Conservation (phyloP, 345 rosid genomes). For the Lepidium sativum region DNA sequence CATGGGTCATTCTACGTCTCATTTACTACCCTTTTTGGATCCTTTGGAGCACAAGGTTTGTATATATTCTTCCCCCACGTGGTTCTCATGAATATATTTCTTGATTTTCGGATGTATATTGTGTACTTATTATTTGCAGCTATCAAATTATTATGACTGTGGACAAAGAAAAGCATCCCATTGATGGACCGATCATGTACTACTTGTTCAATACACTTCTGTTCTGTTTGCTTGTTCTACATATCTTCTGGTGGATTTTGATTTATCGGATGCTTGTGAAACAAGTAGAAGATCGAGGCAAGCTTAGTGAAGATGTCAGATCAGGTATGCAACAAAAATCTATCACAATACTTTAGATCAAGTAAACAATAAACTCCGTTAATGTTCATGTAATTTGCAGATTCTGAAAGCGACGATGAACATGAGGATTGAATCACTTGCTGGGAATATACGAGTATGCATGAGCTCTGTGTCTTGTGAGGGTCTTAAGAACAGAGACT, state of each 20-base stretch:
- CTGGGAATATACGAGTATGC: not conserved
- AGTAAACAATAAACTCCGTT: not conserved
- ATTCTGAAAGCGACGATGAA: slow-evolving; percentile 76
- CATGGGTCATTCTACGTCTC: slow-evolving; percentile 86
- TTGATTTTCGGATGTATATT: not conserved
- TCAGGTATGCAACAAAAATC: slow-evolving; percentile 46
- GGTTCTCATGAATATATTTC: slow-evolving; percentile 1
- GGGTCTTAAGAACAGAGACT: not conserved
- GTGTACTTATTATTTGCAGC: slow-evolving; percentile 33
- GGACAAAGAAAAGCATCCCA: slow-evolving; percentile 55
- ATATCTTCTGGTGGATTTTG: slow-evolving; percentile 93
- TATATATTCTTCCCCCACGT: slow-evolving; percentile 1
- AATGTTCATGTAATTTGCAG: slow-evolving; percentile 34
- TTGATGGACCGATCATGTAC: slow-evolving; percentile 68
- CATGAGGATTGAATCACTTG: slow-evolving; percentile 54
- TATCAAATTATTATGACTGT: slow-evolving; percentile 64
- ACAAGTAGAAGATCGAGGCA: slow-evolving; percentile 76
- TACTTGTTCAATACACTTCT: slow-evolving; percentile 78
- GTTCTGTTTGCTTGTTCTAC: slow-evolving; percentile 63
- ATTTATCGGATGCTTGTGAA: slow-evolving; percentile 68
- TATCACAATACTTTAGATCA: not conserved
- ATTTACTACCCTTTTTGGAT: slow-evolving; percentile 94
- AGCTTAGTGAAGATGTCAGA: slow-evolving; percentile 80
- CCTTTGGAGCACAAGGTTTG: slow-evolving; percentile 98
- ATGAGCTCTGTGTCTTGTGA: not conserved